Evolutionary conservation across 805 yeast genomes (phyloP).

Genomic region (Candida taoyuanica): DNA sequence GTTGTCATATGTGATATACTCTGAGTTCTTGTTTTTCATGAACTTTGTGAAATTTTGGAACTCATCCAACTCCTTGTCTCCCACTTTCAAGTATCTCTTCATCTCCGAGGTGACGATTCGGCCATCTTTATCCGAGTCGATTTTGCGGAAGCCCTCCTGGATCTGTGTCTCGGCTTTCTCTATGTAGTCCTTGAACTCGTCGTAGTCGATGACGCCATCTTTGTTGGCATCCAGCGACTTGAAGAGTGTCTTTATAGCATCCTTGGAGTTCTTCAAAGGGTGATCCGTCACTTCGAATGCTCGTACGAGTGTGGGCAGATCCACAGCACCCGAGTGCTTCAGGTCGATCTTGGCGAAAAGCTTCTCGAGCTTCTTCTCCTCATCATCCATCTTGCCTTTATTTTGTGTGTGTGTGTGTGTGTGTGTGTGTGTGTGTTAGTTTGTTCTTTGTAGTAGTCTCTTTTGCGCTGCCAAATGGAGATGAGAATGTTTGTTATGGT

Average conservation of each 20-base stretch:
- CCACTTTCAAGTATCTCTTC: constrained; percentile 55
- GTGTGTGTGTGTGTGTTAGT: background rate
- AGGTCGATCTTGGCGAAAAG: constrained; percentile 43
- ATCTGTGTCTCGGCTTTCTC: constrained; percentile 68
- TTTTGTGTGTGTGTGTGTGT: background rate
- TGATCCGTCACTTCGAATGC: constrained; percentile 46
- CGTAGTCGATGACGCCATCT: constrained; percentile 55
- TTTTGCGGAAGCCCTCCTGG: constrained; percentile 56
- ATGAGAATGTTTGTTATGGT: background rate
- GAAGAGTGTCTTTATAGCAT: constrained; percentile 54
- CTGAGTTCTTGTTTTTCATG: constrained; percentile 45
- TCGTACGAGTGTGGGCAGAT: constrained; percentile 31
- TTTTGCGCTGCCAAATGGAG: background rate
- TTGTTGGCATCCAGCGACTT: constrained; percentile 52
- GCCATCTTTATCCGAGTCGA: constrained; percentile 75
- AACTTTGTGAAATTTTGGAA: constrained; percentile 52
- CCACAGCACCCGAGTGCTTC: constrained; percentile 33
- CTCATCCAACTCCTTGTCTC: constrained; percentile 44
- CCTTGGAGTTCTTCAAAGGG: constrained; percentile 59
- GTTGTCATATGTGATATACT: constrained; percentile 75
- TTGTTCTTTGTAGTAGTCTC: background rate
- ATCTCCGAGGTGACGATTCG: constrained; percentile 62
- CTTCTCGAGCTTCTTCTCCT: constrained; percentile 7
- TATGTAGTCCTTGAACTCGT: constrained; percentile 63
- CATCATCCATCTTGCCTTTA: constrained; percentile 2